Evolutionary conservation across 257 asterid genomes (phyloP).

Genomic region (Salvia hispanica): DNA sequence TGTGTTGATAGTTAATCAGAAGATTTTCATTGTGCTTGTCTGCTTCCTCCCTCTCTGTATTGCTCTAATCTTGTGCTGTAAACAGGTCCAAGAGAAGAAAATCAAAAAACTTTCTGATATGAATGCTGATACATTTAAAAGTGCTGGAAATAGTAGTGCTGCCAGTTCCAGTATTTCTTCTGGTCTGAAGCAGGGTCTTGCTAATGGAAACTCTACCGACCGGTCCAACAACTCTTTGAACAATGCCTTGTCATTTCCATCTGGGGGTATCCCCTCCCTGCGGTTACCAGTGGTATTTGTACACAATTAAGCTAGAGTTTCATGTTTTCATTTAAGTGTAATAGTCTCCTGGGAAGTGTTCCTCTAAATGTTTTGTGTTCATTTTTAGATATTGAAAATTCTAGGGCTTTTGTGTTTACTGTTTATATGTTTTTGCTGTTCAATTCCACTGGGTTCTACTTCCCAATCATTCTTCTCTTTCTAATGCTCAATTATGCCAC

Average conservation of each 20-base stretch:
- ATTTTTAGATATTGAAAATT: conserved; percentile 16
- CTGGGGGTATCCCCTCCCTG: conserved; percentile 72
- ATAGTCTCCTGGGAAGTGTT: background rate
- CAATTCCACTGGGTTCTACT: too few species aligned
- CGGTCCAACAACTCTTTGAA: conserved; percentile 54
- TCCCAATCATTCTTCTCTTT: conserved; percentile 1
- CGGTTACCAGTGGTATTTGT: conserved; percentile 96
- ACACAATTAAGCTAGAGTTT: conserved; percentile 45
- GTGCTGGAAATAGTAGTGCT: conserved; percentile 59
- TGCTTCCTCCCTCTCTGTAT: background rate
- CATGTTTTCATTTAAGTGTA: conserved; percentile 23
- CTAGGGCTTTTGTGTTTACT: too few species aligned
- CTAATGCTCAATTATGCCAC: conserved; percentile 34
- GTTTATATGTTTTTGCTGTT: too few species aligned
- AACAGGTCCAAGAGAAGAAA: conserved; percentile 98
- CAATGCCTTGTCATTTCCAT: conserved; percentile 64
- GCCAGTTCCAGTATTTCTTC: conserved; percentile 71
- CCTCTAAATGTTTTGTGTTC: background rate
- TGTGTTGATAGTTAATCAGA: conserved; percentile 8
- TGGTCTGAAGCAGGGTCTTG: conserved; percentile 54
- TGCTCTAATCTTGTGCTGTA: conserved; percentile 30
- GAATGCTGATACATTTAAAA: conserved; percentile 70
- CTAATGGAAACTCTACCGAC: conserved; percentile 67
- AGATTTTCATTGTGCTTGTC: background rate
- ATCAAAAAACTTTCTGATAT: conserved; percentile 85